Evolutionary conservation across 208 protist species (phyloP), one percentile per base, ranked within the genome.

Genomic region (Leishmania amazonensis): DNA sequence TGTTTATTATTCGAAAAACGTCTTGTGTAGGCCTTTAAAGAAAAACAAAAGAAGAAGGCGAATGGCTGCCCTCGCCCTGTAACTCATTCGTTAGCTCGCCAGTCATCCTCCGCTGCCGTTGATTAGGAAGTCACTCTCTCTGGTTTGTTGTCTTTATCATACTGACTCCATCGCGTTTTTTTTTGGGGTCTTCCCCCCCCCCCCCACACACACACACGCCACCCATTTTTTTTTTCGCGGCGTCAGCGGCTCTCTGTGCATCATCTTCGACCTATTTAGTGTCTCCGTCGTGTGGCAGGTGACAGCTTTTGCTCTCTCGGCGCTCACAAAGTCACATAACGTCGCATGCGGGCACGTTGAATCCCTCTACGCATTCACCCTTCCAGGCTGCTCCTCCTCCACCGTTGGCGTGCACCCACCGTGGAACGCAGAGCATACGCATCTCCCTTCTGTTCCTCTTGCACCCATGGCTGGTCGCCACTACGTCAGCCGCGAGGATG

Each of bases 401-500:
- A 38, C n/a, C 11, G 8, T 58, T 74, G 42, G 24, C 70, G 24
- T 42, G 19, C 35, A 72, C 31, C 40, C 42, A 5, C 8, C 45
- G 3, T 62, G 7, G 7, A 40, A 17, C 6, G n/a, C 7, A 21
- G 9, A 54, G 73, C 73, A 47, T 17, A 45, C 42, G 21, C 8
- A 53, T 54, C 31, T n/a, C 28, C 5, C 3, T 62, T 75, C 11
- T 62, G 24, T 24, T 49, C 28, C 8, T 47, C 2, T 21, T 77
- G 40, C 7, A n/a, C 17, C 11, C 38, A 83, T 83, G 78, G 72
- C 72, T 9, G 64, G 76, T 13, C 64, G 65, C 65, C 74, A 76
- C 73, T 85, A 94, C 89, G 89, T 89, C 86, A 75, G 83, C 83
- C 77, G 79, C 2, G 88, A 87, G 60, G 95, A 98, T 72, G 83